A percentile compares a stretch with the other conserved stretches of the same genome.
Evolutionary conservation across 2,329 filamentous ascomycete genomes (phyloP).

Genomic region (Neofusicoccum ribis): DNA sequence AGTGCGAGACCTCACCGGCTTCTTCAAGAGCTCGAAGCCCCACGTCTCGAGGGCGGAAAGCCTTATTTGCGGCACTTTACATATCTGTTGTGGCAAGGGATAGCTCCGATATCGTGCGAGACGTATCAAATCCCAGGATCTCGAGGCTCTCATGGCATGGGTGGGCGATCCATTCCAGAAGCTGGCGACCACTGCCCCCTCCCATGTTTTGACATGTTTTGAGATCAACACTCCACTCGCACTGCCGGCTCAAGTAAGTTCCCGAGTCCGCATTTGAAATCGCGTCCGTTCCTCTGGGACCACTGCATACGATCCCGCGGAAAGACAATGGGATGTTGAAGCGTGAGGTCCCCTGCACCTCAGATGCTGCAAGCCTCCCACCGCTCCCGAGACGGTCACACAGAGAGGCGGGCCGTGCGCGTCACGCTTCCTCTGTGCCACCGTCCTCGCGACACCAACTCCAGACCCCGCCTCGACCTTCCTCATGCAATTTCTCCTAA

Average conservation of each 20-base stretch:
- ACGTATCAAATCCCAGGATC: not conserved
- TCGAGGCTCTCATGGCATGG: not conserved
- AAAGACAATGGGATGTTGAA: too few relatives aligned
- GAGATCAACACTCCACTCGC: not conserved
- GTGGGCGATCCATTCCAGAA: not conserved
- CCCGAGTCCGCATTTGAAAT: not conserved
- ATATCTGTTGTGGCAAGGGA: not conserved
- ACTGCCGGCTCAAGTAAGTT: not conserved
- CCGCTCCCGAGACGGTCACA: not conserved
- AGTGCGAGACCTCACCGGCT: not conserved
- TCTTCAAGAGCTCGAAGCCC: not conserved
- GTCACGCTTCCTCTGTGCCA: not conserved
- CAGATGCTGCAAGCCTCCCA: slow-evolving; percentile 6
- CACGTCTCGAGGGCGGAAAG: not conserved
- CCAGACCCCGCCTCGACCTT: not conserved
- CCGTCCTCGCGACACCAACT: slow-evolving; percentile 3
- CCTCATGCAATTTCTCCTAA: not conserved
- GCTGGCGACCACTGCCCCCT: not conserved
- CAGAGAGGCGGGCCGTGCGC: not conserved
- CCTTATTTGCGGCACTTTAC: not conserved
- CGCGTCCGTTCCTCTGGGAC: not conserved
- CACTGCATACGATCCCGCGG: not conserved
- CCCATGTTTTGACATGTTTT: not conserved
- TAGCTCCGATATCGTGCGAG: not conserved
- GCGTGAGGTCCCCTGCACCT: not conserved